A percentile compares a stretch with the other conserved stretches of the same genome.
phyloP scores from a whole-genome alignment of 345 rosid species.

The Brassica carinata region DNA sequence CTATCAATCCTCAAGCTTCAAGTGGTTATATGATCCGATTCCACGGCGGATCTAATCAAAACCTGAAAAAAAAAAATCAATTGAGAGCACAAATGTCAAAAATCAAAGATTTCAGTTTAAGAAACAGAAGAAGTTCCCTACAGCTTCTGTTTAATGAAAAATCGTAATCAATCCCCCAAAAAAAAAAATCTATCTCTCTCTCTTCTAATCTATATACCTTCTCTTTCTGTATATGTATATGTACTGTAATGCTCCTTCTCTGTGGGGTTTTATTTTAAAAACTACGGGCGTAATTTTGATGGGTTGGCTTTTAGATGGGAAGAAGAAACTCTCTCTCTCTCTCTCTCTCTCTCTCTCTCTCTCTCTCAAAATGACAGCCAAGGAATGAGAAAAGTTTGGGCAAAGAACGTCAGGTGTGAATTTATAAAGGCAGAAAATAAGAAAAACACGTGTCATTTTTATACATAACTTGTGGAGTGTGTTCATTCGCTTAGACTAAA shows the following conservation, averaged over 20 bases:
- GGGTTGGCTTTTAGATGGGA: constrained; percentile 27
- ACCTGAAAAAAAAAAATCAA: constrained; percentile 37
- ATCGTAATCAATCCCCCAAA: background rate
- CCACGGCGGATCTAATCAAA: constrained; percentile 47
- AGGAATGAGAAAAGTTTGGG: constrained; percentile 23
- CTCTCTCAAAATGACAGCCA: constrained; percentile 34
- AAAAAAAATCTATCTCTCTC: constrained; percentile 6
- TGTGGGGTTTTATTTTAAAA: background rate
- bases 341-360: constrained; percentile 9
- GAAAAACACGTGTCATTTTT: constrained; percentile 13
- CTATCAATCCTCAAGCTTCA: constrained; percentile 35
- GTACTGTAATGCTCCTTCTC: constrained; percentile 24
- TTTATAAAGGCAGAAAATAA: constrained; percentile 36
- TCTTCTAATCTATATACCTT: constrained; percentile 26
- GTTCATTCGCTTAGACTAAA: background rate
- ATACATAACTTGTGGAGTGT: background rate
- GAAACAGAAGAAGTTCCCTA: background rate
- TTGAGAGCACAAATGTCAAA: constrained; percentile 28
- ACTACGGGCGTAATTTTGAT: constrained; percentile 8
- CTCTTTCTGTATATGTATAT: constrained; percentile 10
- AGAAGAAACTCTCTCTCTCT: constrained; percentile 20
- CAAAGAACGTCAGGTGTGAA: background rate
- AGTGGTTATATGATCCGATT: constrained; percentile 37
- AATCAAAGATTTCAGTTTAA: constrained; percentile 4
- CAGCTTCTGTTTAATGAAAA: constrained; percentile 1